phyloP scores from a whole-genome alignment of 495 filamentous ascomycete genomes.

The Hyaloscypha hepaticicola region DNA sequence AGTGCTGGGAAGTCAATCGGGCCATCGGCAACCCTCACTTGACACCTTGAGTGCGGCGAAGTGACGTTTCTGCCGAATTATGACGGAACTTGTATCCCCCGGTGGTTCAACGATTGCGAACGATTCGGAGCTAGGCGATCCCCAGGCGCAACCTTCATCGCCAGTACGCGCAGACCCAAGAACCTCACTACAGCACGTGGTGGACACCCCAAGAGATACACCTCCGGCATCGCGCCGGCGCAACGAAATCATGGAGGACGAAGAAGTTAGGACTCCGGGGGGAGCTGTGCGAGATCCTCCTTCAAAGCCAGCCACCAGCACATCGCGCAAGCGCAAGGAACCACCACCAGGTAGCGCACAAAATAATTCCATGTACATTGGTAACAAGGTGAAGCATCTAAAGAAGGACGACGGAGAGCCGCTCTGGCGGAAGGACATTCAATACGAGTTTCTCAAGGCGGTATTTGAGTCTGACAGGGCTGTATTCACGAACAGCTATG shows the following conservation, averaged over 20 bases:
- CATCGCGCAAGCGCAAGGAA: slow-evolving; percentile 21
- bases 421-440: slow-evolving; percentile 95
- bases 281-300: slow-evolving; percentile 64
- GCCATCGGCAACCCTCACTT: not conserved
- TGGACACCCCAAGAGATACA: slow-evolving; percentile 17
- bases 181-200: slow-evolving; percentile 25
- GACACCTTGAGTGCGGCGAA: not conserved
- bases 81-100: slow-evolving; percentile 19
- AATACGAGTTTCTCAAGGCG: slow-evolving; percentile 88
- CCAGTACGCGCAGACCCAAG: slow-evolving; percentile 29
- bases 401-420: slow-evolving; percentile 98
- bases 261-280: slow-evolving; percentile 42
- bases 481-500: slow-evolving; percentile 87
- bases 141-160: slow-evolving; percentile 24
- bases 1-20: not conserved
- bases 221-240: slow-evolving; percentile 16
- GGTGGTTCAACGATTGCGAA: slow-evolving; percentile 27
- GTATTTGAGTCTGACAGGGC: slow-evolving; percentile 83
- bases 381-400: slow-evolving; percentile 91
- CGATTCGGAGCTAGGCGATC: slow-evolving; percentile 31
- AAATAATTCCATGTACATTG: slow-evolving; percentile 54
- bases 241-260: slow-evolving; percentile 32
- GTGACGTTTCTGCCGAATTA: slow-evolving; percentile 3
- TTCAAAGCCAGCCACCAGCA: slow-evolving; percentile 11
- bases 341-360: slow-evolving; percentile 6